These are phyloP conservation scores for Hyaloperonospora brassicae DNA, from an alignment of 352 stramenopile genomes.

Conservation along the genomic window DNA sequence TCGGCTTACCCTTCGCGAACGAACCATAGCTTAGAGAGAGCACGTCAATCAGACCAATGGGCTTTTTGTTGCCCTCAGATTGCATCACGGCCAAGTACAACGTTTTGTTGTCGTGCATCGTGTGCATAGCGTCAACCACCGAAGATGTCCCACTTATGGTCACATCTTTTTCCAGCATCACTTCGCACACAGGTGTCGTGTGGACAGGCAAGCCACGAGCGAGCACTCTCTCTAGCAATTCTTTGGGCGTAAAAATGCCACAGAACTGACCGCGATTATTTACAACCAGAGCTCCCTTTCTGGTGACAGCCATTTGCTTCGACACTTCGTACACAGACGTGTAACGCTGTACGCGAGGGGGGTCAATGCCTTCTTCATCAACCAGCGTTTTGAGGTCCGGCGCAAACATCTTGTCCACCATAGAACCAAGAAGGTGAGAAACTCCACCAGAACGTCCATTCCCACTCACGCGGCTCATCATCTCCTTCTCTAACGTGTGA, in stretches of 20 bases:
- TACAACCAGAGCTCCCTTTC: slow-evolving; percentile 92
- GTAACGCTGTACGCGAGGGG: slow-evolving; percentile 74
- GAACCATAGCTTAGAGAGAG: slow-evolving; percentile 83
- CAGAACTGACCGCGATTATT: slow-evolving; percentile 89
- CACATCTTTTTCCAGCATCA: slow-evolving; percentile 80
- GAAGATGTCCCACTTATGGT: slow-evolving; percentile 59
- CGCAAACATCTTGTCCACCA: slow-evolving; percentile 83
- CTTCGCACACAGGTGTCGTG: slow-evolving; percentile 87
- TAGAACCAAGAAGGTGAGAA: slow-evolving; percentile 66
- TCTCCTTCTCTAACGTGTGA: slow-evolving; percentile 52
- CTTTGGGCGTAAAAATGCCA: slow-evolving; percentile 96
- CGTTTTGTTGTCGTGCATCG: slow-evolving; percentile 85
- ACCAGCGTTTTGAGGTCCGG: slow-evolving; percentile 81
- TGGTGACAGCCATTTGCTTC: slow-evolving; percentile 89
- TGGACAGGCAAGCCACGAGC: slow-evolving; percentile 88
- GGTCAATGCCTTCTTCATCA: slow-evolving; percentile 66
- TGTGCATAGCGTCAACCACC: slow-evolving; percentile 83
- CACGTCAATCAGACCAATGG: slow-evolving; percentile 81
- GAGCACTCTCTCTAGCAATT: slow-evolving; percentile 95
- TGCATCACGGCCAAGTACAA: slow-evolving; percentile 79
- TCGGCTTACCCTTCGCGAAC: slow-evolving; percentile 82
- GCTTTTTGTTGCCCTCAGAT: slow-evolving; percentile 51
- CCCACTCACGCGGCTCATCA: slow-evolving; percentile 47
- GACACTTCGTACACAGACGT: slow-evolving; percentile 91
- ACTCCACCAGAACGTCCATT: no score